phyloP scores from a whole-genome alignment of 441 rosid species.

The Viola pubescens region DNA sequence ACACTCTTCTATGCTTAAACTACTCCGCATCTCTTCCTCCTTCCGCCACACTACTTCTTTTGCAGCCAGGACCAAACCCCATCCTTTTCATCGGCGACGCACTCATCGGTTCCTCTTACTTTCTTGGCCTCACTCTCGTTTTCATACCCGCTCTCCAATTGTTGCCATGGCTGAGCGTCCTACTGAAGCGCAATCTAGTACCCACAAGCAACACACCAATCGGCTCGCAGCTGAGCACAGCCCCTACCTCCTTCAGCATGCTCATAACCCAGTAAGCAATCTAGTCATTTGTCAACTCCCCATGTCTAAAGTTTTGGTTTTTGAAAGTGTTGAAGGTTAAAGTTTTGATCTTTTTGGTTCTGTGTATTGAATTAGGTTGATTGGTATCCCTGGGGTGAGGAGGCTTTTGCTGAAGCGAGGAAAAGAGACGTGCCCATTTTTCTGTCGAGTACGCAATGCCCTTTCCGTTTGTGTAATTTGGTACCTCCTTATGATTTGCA shows the following conservation, averaged over 20 bases:
- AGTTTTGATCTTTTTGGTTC: neutral
- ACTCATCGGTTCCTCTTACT: slow-evolving; percentile 11
- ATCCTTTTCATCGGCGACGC: neutral
- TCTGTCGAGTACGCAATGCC: slow-evolving; percentile 53
- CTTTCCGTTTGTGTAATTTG: neutral
- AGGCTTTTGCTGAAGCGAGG: slow-evolving; percentile 77
- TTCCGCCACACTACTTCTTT: slow-evolving; percentile 11
- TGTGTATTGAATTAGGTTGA: slow-evolving; percentile 43
- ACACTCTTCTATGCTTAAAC: slow-evolving; percentile 30
- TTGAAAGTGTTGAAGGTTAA: neutral
- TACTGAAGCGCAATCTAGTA: slow-evolving; percentile 12
- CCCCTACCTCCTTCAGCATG: slow-evolving; percentile 94
- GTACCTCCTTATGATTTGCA: neutral
- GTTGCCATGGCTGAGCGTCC: slow-evolving; percentile 57
- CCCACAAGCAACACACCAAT: slow-evolving; percentile 43
- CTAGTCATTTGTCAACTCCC: neutral
- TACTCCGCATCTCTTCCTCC: slow-evolving; percentile 22
- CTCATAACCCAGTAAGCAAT: slow-evolving; percentile 64
- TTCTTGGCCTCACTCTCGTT: slow-evolving; percentile 19
- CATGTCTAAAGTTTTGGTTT: neutral
- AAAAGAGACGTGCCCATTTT: slow-evolving; percentile 84
- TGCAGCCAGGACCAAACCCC: neutral
- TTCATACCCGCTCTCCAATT: slow-evolving; percentile 30
- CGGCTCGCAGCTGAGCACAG: slow-evolving; percentile 88
- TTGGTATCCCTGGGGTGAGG: slow-evolving; percentile 97